Percentiles rank a stretch among this genome's conserved stretches.
Evolutionary conservation across 73 alveolate genomes (phyloP).

Genomic region (Paramecium caudatum): DNA sequence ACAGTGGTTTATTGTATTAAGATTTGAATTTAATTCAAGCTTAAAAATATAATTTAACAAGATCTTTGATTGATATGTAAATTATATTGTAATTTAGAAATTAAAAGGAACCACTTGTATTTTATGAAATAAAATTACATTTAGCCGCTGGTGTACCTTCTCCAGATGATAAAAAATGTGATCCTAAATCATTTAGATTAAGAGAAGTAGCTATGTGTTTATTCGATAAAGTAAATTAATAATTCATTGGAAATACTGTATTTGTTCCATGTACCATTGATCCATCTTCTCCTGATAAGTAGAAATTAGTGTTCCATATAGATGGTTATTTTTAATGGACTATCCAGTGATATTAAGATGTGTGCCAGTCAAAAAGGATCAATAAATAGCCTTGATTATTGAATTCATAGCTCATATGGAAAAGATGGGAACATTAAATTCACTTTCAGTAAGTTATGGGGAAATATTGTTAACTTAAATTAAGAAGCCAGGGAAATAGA

Average conservation of each 20-base stretch:
- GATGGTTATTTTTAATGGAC: conserved; percentile 46
- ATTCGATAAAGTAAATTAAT: conserved; percentile 45
- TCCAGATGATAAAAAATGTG: conserved; percentile 13
- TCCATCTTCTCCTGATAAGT: conserved; percentile 55
- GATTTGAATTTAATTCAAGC: conserved; percentile 18
- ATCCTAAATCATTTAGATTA: neutral
- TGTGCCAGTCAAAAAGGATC: neutral
- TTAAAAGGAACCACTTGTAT: neutral
- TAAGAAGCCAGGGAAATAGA: conserved; percentile 16
- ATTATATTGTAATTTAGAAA: neutral
- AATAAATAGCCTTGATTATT: conserved; percentile 19
- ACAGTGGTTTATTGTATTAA: conserved; percentile 14
- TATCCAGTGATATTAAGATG: neutral
- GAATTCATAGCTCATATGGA: conserved; percentile 62
- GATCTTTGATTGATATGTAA: conserved; percentile 49
- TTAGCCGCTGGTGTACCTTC: conserved; percentile 35
- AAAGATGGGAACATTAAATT: neutral
- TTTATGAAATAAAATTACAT: conserved; percentile 41
- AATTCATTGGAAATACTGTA: conserved; percentile 55
- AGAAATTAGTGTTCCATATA: neutral
- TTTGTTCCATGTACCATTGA: neutral
- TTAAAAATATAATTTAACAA: conserved; percentile 25
- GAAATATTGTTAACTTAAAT: neutral
- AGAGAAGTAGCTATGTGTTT: conserved; percentile 58
- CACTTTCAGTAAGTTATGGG: conserved; percentile 66